Evolutionary conservation across 495 filamentous ascomycete genomes (phyloP), one percentile per base, ranked within the genome.

Genomic region (Thermochaetoides thermophila): DNA sequence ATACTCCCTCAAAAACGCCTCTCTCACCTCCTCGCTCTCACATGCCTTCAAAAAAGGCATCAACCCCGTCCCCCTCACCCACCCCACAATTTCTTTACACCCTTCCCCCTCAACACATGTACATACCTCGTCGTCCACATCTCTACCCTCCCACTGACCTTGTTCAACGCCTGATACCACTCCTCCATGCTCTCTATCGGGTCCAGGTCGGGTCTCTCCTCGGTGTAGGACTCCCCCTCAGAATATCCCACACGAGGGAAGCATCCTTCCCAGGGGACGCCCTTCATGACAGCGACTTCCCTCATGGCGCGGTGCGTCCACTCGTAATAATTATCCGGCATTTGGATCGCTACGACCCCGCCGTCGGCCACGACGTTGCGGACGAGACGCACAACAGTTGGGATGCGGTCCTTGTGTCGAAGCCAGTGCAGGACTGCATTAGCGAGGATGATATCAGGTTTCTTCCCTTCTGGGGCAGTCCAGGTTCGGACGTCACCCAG

Each of bases 391-490:
- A 49, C 53, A 28, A 72, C 48, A 17, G 60, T 46, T 0, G 47
- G 37, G 8, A 74, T 49, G 3, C 67, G 64, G 6, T 55, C 43
- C 5, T 43, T 39, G n/a, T 31, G 32, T 1, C 49, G 46, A 4
- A 74, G 47, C 68, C 68, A 74, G 21, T 74, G 70, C 34, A 71
- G 60, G 3, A 67, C 64, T 7, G 68, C 66, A 44, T 71, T 74
- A 23, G 59, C 59, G 43, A 66, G 71, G 40, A 68, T 60, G 1
- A 74, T 49, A 27, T 66, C 61, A 1, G 59, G n/a, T n/a, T n/a
- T n/a, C n/a, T n/a, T 54, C 0, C 22, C 33, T 2, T 20, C 7
- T 4, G 41, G 24, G 1, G 66, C 59, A 0, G 30, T 14, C 38
- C 63, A 71, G 0, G 53, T 48, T 1, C 17, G 31, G 11, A 74